These are phyloP conservation scores for Colletotrichum sp. DNA, from an alignment of 2,329 filamentous ascomycete species.

Conservation along the genomic window DNA sequence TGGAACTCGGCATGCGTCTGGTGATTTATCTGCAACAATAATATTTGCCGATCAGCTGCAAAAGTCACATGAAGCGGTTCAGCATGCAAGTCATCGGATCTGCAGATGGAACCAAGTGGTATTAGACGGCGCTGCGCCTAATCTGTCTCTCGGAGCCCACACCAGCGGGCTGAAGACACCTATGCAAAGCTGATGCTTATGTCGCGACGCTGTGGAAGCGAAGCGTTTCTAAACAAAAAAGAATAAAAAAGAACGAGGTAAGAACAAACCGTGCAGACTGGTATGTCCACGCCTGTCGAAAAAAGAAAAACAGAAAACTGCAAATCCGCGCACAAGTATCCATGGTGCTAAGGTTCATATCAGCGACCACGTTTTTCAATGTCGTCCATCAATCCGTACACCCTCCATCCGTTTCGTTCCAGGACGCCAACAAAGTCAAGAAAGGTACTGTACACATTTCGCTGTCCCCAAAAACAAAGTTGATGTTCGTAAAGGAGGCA, in stretches of 20 bases:
- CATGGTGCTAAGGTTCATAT: slow-evolving; percentile 26
- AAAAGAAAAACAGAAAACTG: slow-evolving; percentile 6
- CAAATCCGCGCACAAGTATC: slow-evolving; percentile 18
- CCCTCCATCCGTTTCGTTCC: slow-evolving; percentile 13
- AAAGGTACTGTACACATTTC: slow-evolving; percentile 16
- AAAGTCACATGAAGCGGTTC: not conserved
- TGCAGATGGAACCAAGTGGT: not conserved
- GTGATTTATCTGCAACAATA: not conserved
- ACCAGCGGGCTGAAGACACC: not conserved
- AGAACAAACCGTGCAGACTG: not conserved
- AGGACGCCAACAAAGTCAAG: slow-evolving; percentile 16
- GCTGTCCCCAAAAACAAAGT: slow-evolving; percentile 16
- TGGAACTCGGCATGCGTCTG: not conserved
- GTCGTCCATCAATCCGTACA: slow-evolving; percentile 19
- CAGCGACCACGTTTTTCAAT: slow-evolving; percentile 21
- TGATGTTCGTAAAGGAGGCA: not conserved
- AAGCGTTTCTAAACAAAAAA: slow-evolving; percentile 13
- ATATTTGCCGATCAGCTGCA: not conserved
- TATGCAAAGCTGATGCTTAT: slow-evolving; percentile 13
- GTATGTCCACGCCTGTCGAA: slow-evolving; percentile 12
- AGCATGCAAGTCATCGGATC: not conserved
- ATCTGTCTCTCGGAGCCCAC: not conserved
- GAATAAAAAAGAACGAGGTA: not conserved
- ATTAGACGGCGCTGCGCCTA: slow-evolving; percentile 10
- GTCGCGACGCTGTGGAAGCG: not conserved